These are phyloP conservation scores for Dalbergia cultrata DNA, from an alignment of 306 rosid species.

Conservation along the genomic window DNA sequence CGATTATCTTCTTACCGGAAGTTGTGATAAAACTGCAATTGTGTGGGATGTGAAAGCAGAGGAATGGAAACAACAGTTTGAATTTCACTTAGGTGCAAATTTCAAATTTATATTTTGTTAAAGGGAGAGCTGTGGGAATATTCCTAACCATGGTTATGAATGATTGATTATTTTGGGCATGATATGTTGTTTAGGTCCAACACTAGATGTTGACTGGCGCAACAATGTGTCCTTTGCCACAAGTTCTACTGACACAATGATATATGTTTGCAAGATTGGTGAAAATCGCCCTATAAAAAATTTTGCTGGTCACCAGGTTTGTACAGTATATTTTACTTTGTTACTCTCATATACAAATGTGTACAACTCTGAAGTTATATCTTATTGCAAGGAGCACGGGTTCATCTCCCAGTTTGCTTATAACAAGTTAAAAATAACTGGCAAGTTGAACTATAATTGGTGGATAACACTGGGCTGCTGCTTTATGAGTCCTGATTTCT, in stretches of 20 bases:
- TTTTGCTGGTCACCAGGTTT: slow-evolving; percentile 81
- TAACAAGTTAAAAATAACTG: slow-evolving; percentile 22
- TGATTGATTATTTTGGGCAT: slow-evolving; percentile 17
- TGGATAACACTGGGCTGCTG: slow-evolving; percentile 8
- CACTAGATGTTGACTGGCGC: slow-evolving; percentile 89
- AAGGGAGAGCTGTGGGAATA: too few species aligned
- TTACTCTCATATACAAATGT: too few species aligned
- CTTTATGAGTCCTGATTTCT: slow-evolving; percentile 21
- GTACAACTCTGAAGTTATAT: neutral
- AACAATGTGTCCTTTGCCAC: slow-evolving; percentile 76
- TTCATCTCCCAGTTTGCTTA: slow-evolving; percentile 13
- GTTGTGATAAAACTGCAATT: slow-evolving; percentile 85
- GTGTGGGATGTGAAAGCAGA: slow-evolving; percentile 86
- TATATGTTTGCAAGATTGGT: slow-evolving; percentile 82
- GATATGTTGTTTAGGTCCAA: slow-evolving; percentile 66
- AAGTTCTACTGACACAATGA: slow-evolving; percentile 80
- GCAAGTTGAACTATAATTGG: slow-evolving; percentile 14
- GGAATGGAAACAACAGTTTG: slow-evolving; percentile 82
- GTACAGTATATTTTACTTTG: neutral
- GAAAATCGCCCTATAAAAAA: slow-evolving; percentile 70
- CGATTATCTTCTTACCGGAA: slow-evolving; percentile 85
- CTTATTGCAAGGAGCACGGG: neutral
- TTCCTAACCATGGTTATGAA: neutral
- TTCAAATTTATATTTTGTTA: neutral
- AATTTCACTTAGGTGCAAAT: slow-evolving; percentile 71